These are phyloP conservation scores for Hagleromyces aurorensis DNA, from an alignment of 805 yeast genomes.

Conservation along the genomic window DNA sequence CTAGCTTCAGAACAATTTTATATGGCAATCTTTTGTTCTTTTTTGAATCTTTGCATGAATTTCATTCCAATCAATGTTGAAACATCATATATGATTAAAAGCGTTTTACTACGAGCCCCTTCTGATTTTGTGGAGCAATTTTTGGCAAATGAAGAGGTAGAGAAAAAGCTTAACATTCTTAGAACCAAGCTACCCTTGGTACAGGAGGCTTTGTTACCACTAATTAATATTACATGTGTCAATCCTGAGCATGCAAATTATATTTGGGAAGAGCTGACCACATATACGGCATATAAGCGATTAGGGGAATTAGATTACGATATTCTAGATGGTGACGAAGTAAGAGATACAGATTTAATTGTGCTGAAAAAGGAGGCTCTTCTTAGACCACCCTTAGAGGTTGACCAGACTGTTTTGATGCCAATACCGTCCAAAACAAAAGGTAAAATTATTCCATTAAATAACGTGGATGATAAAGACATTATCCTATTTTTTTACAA, in stretches of 20 bases:
- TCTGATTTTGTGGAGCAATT: slow-evolving; percentile 34
- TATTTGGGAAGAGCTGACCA: slow-evolving; percentile 48
- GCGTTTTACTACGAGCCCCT: slow-evolving; percentile 29
- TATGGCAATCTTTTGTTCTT: slow-evolving; percentile 37
- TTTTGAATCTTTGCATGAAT: slow-evolving; percentile 32
- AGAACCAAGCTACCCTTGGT: slow-evolving; percentile 67
- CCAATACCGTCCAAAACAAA: slow-evolving; percentile 49
- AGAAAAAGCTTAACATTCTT: slow-evolving; percentile 35
- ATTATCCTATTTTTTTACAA: slow-evolving; percentile 60
- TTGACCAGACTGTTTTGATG: slow-evolving; percentile 36
- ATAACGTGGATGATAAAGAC: slow-evolving; percentile 24
- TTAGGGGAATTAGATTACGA: slow-evolving; percentile 38
- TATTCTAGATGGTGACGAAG: slow-evolving; percentile 33
- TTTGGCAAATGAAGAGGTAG: slow-evolving; percentile 29
- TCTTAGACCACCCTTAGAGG: slow-evolving; percentile 51
- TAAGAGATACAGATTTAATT: slow-evolving; percentile 38
- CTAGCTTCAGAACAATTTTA: slow-evolving; percentile 45
- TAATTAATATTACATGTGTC: slow-evolving; percentile 50
- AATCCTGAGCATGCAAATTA: slow-evolving; percentile 61
- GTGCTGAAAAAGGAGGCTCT: slow-evolving; percentile 41
- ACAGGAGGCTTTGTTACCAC: slow-evolving; percentile 45
- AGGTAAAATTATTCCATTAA: slow-evolving; percentile 60
- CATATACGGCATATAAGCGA: slow-evolving; percentile 49
- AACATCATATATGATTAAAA: slow-evolving; percentile 27
- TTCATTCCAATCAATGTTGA: slow-evolving; percentile 40